Evolutionary conservation across 208 protist genomes (phyloP).

Genomic region (Acanthamoeba triangularis): DNA sequence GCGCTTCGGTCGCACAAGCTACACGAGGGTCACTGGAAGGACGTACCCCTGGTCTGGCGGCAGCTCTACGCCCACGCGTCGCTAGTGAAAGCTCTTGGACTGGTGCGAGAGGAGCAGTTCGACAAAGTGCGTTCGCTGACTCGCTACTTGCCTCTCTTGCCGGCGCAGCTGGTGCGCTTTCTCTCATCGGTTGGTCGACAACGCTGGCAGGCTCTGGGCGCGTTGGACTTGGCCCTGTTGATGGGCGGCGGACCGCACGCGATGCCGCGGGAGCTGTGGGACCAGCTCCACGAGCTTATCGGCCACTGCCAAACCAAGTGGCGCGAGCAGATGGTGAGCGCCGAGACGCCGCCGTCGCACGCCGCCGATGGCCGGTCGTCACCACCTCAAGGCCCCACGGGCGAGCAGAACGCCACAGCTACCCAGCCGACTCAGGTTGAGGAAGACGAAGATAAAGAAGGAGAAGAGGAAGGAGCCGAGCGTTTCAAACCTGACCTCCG

Average conservation of each 20-base stretch:
- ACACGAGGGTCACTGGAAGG: slow-evolving; percentile 51
- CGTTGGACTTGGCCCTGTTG: slow-evolving; percentile 57
- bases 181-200: neutral
- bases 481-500: neutral
- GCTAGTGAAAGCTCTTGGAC: neutral
- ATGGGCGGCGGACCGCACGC: slow-evolving; percentile 60
- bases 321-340: neutral
- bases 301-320: neutral
- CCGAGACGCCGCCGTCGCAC: neutral
- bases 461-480: neutral
- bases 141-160: neutral
- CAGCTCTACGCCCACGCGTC: slow-evolving; percentile 66
- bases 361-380: neutral
- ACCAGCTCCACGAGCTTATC: slow-evolving; percentile 17
- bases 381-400: too few species aligned
- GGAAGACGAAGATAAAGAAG: neutral
- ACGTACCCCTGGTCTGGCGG: slow-evolving; percentile 49
- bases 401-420: neutral
- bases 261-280: neutral
- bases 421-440: too few species aligned
- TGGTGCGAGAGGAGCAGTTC: neutral
- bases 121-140: neutral
- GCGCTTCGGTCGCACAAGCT: neutral
- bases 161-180: neutral
- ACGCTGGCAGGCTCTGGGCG: neutral